Conservation (phyloP, 805 yeast genomes). For the Debaryomyces tyrocola region DNA sequence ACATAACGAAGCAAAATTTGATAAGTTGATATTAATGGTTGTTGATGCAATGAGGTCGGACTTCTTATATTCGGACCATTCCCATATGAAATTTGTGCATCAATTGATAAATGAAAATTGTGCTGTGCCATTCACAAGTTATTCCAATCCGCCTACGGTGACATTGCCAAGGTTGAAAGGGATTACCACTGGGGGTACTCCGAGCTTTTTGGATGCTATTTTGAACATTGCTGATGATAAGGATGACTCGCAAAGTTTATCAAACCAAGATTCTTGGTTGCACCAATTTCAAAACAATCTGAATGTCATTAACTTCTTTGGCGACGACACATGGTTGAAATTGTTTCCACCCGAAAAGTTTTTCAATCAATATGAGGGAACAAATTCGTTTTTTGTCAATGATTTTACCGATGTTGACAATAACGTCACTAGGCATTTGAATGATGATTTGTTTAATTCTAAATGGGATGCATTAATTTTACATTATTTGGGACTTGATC, state of each 20-base stretch:
- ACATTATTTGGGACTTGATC: constrained; percentile 93
- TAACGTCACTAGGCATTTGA: constrained; percentile 88
- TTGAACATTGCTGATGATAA: constrained; percentile 92
- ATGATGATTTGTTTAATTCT: constrained; percentile 46
- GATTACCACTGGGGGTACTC: constrained; percentile 91
- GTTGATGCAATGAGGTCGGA: constrained; percentile 94
- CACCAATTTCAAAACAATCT: constrained; percentile 53
- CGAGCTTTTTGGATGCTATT: constrained; percentile 91
- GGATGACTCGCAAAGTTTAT: constrained; percentile 62
- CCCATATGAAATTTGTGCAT: constrained; percentile 71
- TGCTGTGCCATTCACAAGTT: constrained; percentile 89
- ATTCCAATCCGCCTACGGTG: constrained; percentile 93
- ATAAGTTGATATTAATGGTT: constrained; percentile 74
- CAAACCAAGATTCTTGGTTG: constrained; percentile 85
- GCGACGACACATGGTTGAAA: constrained; percentile 98
- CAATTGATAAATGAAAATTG: constrained; percentile 58
- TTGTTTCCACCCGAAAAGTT: constrained; percentile 62
- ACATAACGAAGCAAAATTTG: constrained; percentile 47
- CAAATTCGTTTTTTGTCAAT: constrained; percentile 90
- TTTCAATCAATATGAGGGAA: constrained; percentile 75
- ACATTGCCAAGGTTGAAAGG: constrained; percentile 93
- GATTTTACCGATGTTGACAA: constrained; percentile 93
- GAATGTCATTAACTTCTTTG: constrained; percentile 74
- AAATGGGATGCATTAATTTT: constrained; percentile 85
- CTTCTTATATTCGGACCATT: constrained; percentile 66